Base-by-base conservation (phyloP, 352 stramenopile genomes). In the Blastocystis sp. region DNA sequence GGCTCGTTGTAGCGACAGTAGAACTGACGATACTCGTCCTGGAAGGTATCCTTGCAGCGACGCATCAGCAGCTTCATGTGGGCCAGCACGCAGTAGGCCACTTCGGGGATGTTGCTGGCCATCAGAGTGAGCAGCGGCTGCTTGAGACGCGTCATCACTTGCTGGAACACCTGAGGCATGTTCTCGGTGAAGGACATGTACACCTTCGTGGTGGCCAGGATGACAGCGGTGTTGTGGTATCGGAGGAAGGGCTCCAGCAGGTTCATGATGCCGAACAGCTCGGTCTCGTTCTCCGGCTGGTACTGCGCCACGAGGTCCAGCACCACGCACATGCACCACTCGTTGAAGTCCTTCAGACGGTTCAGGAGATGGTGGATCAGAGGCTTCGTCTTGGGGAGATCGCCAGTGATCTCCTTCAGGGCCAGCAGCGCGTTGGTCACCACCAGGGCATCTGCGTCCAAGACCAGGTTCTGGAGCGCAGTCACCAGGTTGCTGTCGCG, bases 201-300 rank as follows among this genome's bases (percentile, higher is more conserved):
- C 78, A 96, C 98, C 90, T 98, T 97, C 90, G 98, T 95, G 16
- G 96, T 98, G 18, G 94, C 96, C 55, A 99, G 91, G 76, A 99
- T 96, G 39, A 98, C 96, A 18, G 95, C 96, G 50, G 93, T 96
- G 92, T 98, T 98, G 56, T 94, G 96, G 18, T 97, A 97, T 50
- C 95, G 93, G 45, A 99, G 93, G 73, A 96, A 97, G 76, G 95
- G 94, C 93, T 98, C 96, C n/a, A 96, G 90, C 9, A 96, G 90
- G 91, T 98, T 98, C 97, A 99, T 99, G 89, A 99, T 99, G 87
- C 95, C 95, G 91, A 98, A 99, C 0, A 94, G 94, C 91, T 99
- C 96, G 50, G 98, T 95, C 43, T 98, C 95, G 41, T 92, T 91
- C 37, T 92, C 93, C 16, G 97, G 95, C 91, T 96, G 96, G 93